Evolutionary conservation across 306 rosid species (phyloP).

Genomic region (Hippophae rhamnoides): DNA sequence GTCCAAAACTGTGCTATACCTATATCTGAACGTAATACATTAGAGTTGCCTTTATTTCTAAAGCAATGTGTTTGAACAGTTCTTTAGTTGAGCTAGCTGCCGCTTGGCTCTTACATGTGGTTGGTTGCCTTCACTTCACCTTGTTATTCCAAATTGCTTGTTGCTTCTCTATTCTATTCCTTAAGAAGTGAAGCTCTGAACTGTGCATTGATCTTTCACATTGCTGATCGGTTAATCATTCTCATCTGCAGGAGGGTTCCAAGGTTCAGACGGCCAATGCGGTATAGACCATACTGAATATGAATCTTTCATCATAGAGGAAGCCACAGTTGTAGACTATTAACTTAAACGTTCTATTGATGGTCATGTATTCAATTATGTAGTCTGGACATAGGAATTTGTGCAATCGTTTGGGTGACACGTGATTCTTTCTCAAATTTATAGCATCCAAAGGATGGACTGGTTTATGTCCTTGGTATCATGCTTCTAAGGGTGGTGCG

Average conservation of each 20-base stretch:
- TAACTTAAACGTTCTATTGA: slow-evolving; percentile 1
- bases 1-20: too few relatives aligned
- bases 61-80: too few relatives aligned
- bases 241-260: slow-evolving; percentile 79
- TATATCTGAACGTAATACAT: too few relatives aligned
- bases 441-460: slow-evolving; percentile 16
- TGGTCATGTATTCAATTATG: slow-evolving; percentile 16
- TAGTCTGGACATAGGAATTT: slow-evolving; percentile 16
- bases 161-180: slow-evolving; percentile 5
- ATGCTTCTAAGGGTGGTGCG: not conserved
- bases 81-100: too few relatives aligned
- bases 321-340: slow-evolving; percentile 1
- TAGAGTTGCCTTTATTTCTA: too few relatives aligned
- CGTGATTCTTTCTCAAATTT: slow-evolving; percentile 19
- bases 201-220: not conserved
- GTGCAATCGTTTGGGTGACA: slow-evolving; percentile 13
- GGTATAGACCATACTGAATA: slow-evolving; percentile 80
- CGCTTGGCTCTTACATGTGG: not conserved
- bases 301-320: slow-evolving; percentile 5
- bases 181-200: slow-evolving; percentile 1
- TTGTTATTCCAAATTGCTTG: not conserved
- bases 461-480: slow-evolving; percentile 8
- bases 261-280: slow-evolving; percentile 83
- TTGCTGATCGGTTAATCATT: not conserved
- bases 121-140: not conserved